Evolutionary conservation across 306 rosid genomes (phyloP).

Genomic region (Trifolium dubium): DNA sequence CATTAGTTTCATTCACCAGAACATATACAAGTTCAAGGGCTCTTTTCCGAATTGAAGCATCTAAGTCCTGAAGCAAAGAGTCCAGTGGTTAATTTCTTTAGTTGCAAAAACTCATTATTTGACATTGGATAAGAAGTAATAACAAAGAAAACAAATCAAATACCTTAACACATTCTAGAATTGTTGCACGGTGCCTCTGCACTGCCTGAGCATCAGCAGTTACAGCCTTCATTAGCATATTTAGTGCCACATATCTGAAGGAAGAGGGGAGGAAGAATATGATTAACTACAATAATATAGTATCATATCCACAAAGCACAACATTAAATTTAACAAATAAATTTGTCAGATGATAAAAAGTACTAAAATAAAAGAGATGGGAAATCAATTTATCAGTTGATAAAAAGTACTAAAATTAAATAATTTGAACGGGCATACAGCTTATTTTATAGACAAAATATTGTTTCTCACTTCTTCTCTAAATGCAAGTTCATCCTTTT

Average conservation of each 20-base stretch:
- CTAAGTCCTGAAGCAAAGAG: conserved; percentile 75
- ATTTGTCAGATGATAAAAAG: not conserved
- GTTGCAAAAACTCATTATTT: conserved; percentile 30
- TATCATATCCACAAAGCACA: conserved; percentile 15
- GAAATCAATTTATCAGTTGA: conserved; percentile 9
- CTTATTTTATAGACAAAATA: not conserved
- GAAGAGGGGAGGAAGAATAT: conserved; percentile 34
- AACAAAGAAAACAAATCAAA: conserved; percentile 34
- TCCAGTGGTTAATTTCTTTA: conserved; percentile 44
- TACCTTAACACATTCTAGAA: conserved; percentile 98
- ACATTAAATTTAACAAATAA: not conserved
- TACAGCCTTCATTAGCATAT: conserved; percentile 96
- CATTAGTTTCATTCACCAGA: conserved; percentile 87
- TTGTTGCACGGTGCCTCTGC: conserved; percentile 97
- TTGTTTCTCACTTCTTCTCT: conserved; percentile 22
- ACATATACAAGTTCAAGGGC: conserved; percentile 96
- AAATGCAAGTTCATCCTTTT: conserved; percentile 5
- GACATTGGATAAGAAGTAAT: conserved; percentile 26
- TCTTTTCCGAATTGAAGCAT: conserved; percentile 94
- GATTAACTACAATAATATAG: conserved; percentile 33
- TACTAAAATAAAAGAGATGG: conserved; percentile 13
- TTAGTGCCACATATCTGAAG: conserved; percentile 88
- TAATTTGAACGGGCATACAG: conserved; percentile 18
- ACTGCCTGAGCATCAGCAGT: conserved; percentile 95
- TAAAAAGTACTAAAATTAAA: conserved; percentile 3